A percentile compares a stretch with the other conserved stretches of the same genome.
Conservation (phyloP, 2,329 filamentous ascomycete species). For the Colletotrichum australisinense region DNA sequence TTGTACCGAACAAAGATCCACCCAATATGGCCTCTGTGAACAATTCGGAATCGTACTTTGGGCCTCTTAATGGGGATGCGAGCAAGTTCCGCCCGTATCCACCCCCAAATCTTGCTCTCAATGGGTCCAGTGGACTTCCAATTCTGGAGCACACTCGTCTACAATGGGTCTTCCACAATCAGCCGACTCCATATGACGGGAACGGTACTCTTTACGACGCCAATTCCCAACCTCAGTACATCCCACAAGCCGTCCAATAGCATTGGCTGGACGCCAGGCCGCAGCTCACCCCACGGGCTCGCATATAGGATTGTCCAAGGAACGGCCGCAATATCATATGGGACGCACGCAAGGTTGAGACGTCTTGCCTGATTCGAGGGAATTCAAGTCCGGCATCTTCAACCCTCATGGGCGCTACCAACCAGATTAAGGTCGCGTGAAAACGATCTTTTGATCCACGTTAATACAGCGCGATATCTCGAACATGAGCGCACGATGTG, state of each 20-base stretch:
- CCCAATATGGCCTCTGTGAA: slow-evolving; percentile 47
- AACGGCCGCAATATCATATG: neutral
- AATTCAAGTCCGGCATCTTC: neutral
- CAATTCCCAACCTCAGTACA: slow-evolving; percentile 52
- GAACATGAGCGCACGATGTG: neutral
- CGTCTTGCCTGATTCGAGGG: neutral
- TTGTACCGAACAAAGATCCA: slow-evolving; percentile 49
- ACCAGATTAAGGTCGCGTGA: neutral
- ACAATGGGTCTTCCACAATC: slow-evolving; percentile 43
- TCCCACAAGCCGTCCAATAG: slow-evolving; percentile 38
- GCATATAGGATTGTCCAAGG: neutral
- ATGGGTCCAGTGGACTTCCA: slow-evolving; percentile 54
- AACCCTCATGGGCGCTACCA: neutral
- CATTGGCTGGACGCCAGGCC: neutral
- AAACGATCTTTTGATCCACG: neutral
- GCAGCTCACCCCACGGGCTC: neutral
- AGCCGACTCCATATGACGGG: slow-evolving; percentile 57
- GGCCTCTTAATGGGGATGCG: slow-evolving; percentile 51
- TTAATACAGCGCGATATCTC: neutral
- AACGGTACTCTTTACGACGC: slow-evolving; percentile 57
- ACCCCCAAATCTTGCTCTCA: slow-evolving; percentile 54
- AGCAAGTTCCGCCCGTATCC: slow-evolving; percentile 47
- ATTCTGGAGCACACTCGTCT: slow-evolving; percentile 47
- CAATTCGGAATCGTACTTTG: slow-evolving; percentile 56
- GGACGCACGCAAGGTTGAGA: neutral